phyloP scores from a whole-genome alignment of 2,329 filamentous ascomycete species.

The Teratosphaeria epicoccoides region DNA sequence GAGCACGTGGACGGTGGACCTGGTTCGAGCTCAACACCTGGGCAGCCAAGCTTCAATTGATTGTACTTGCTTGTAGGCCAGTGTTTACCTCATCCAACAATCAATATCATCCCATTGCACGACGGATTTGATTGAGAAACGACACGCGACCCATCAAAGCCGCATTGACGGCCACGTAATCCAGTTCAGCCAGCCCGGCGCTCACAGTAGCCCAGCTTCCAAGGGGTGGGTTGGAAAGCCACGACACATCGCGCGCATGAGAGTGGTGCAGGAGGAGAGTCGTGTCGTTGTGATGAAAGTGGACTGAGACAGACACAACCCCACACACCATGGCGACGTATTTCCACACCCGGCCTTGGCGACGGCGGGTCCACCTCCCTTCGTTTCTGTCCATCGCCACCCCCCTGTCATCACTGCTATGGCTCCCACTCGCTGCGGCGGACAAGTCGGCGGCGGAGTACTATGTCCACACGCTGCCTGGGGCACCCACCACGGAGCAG shows the following conservation, averaged over 20 bases:
- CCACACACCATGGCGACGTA: background rate
- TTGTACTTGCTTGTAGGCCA: too few species aligned
- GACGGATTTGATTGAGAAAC: too few species aligned
- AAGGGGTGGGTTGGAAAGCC: background rate
- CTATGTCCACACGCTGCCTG: constrained; percentile 75
- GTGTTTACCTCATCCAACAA: too few species aligned
- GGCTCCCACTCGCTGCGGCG: constrained; percentile 18
- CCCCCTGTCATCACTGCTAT: constrained; percentile 1
- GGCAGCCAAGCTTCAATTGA: too few species aligned
- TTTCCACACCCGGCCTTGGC: background rate
- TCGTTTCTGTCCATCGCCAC: background rate
- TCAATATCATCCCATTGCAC: background rate
- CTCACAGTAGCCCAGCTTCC: background rate
- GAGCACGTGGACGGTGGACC: too few species aligned
- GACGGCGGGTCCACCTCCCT: background rate
- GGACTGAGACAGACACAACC: too few species aligned
- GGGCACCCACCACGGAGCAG: constrained; percentile 55
- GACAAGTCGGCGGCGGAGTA: constrained; percentile 69
- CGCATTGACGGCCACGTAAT: background rate
- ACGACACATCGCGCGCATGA: background rate
- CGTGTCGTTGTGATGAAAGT: too few species aligned
- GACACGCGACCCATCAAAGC: background rate
- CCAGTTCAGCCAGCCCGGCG: background rate
- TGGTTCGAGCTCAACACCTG: too few species aligned
- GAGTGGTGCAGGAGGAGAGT: too few species aligned